These are phyloP conservation scores for Fusarium sp. DNA, from an alignment of 2,329 filamentous ascomycete genomes.

Conservation along the genomic window DNA sequence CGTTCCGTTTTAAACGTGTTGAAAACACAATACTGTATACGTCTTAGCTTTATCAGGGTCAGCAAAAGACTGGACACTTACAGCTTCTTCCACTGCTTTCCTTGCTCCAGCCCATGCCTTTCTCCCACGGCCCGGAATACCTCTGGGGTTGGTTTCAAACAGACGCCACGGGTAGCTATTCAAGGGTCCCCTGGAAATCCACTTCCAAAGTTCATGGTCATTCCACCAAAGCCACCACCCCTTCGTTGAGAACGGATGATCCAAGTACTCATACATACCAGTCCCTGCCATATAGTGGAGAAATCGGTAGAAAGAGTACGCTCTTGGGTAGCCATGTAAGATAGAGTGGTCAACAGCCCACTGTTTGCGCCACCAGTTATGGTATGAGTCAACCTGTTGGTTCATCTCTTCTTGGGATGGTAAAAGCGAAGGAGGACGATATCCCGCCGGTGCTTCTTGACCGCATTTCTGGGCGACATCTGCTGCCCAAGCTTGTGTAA, in stretches of 20 bases:
- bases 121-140: background rate
- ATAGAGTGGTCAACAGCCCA: conserved; percentile 1
- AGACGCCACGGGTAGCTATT: conserved; percentile 2
- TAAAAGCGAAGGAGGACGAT: conserved; percentile 1
- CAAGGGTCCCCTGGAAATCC: background rate
- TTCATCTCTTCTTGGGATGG: conserved; percentile 1
- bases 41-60: background rate
- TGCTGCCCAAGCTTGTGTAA: conserved; percentile 6
- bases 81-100: conserved; percentile 1
- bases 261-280: background rate
- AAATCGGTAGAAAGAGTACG: conserved; percentile 1
- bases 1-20: background rate
- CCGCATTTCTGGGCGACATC: background rate
- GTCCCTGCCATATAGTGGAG: background rate
- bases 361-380: conserved; percentile 7
- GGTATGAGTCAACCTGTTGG: background rate
- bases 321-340: background rate
- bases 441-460: background rate
- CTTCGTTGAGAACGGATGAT: background rate
- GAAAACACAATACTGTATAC: background rate
- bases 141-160: background rate
- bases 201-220: conserved; percentile 1
- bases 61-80: background rate
- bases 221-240: conserved; percentile 18
- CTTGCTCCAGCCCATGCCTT: background rate